Conservation (phyloP, 2,329 filamentous ascomycete genomes). For the Fusarium dlaminii region DNA sequence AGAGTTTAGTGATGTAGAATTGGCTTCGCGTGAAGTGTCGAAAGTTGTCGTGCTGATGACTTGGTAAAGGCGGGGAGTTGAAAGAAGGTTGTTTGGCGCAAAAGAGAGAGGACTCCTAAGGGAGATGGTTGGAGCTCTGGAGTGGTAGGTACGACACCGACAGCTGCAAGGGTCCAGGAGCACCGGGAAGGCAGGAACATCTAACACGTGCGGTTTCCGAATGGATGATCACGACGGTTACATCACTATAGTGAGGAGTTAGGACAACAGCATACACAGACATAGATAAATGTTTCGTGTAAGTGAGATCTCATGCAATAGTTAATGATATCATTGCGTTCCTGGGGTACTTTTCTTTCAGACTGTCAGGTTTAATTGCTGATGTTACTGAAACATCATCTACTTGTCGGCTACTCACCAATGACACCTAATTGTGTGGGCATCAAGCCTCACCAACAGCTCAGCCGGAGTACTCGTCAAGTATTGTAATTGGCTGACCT, state of each 20-base stretch:
- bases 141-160: slow-evolving; percentile 15
- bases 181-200: slow-evolving; percentile 12
- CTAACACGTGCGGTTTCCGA: slow-evolving; percentile 18
- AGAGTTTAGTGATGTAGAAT: background rate
- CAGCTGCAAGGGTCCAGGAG: slow-evolving; percentile 35
- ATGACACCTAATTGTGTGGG: slow-evolving; percentile 10
- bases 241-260: background rate
- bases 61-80: slow-evolving; percentile 20
- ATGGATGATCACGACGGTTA: slow-evolving; percentile 1
- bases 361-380: slow-evolving; percentile 1
- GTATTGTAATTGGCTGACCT: slow-evolving; percentile 17
- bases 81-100: slow-evolving; percentile 38
- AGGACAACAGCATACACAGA: background rate
- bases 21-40: background rate
- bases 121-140: slow-evolving; percentile 32
- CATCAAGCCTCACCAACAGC: slow-evolving; percentile 16
- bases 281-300: background rate
- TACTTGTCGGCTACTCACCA: slow-evolving; percentile 27
- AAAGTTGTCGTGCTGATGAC: slow-evolving; percentile 12
- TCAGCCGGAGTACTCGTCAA: slow-evolving; percentile 24
- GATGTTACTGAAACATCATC: background rate
- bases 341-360: background rate
- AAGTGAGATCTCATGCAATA: background rate
- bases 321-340: slow-evolving; percentile 15
- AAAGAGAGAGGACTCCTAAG: slow-evolving; percentile 5